Evolutionary conservation across 257 asterid species (phyloP).

Genomic region (Thymus quinquecostatus): DNA sequence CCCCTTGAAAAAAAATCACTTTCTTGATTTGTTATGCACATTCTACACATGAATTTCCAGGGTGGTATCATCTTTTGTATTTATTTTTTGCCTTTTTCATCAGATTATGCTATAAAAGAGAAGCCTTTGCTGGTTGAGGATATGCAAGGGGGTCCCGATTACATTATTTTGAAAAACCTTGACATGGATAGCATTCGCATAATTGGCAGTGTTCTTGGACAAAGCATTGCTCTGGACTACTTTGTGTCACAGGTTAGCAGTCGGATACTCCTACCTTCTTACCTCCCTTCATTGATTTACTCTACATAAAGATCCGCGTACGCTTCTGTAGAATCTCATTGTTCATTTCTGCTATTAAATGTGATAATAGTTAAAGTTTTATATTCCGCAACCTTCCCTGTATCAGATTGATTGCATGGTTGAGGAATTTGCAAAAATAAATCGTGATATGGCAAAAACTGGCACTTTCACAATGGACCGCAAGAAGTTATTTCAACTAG

Average conservation of each 20-base stretch:
- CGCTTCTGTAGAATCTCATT: neutral
- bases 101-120: conserved; percentile 96
- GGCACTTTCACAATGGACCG: conserved; percentile 94
- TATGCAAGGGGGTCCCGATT: conserved; percentile 94
- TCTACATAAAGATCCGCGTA: conserved; percentile 1
- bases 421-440: conserved; percentile 87
- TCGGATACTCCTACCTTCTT: conserved; percentile 6
- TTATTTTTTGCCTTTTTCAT: conserved; percentile 23
- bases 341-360: conserved; percentile 1
- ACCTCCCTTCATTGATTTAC: too few relatives aligned
- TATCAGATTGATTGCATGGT: conserved; percentile 94
- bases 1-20: neutral
- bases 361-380: neutral
- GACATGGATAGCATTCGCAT: conserved; percentile 91
- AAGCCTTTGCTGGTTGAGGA: conserved; percentile 81
- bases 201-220: conserved; percentile 91
- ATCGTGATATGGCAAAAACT: conserved; percentile 89
- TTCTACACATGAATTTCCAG: conserved; percentile 9
- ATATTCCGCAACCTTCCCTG: conserved; percentile 8
- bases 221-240: conserved; percentile 94
- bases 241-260: conserved; percentile 91
- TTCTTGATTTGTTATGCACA: conserved; percentile 6
- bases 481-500: conserved; percentile 91
- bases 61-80: neutral
- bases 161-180: conserved; percentile 71